A percentile compares a stretch with the other conserved stretches of the same genome.
Evolutionary conservation across 345 rosid species (phyloP).

Genomic region (Mallotus nudiflorus): DNA sequence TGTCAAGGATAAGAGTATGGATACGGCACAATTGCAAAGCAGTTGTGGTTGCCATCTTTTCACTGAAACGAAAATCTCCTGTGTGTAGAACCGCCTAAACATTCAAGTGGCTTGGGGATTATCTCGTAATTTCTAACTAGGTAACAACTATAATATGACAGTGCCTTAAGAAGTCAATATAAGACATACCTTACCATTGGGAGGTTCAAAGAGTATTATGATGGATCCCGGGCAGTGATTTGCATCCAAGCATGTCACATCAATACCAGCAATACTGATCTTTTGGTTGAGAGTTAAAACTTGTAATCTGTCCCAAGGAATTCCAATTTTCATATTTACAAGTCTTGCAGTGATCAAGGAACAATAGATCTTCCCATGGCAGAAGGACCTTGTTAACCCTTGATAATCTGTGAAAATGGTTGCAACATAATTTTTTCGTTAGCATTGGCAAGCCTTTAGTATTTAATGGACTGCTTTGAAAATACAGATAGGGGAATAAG

Average conservation of each 20-base stretch:
- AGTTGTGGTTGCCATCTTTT: conserved; percentile 51
- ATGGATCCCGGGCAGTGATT: conserved; percentile 95
- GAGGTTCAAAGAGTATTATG: conserved; percentile 82
- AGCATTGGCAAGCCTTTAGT: neutral
- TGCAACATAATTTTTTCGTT: neutral
- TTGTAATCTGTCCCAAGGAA: conserved; percentile 76
- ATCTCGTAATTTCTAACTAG: conserved; percentile 15
- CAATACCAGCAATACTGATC: conserved; percentile 57
- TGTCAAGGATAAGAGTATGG: conserved; percentile 88
- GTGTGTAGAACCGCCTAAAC: conserved; percentile 80
- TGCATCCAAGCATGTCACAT: conserved; percentile 87
- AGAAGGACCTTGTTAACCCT: conserved; percentile 83
- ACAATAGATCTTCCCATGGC: conserved; percentile 89
- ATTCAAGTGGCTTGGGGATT: neutral
- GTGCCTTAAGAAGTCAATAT: conserved; percentile 18
- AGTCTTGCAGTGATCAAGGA: conserved; percentile 82
- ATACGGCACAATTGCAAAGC: conserved; percentile 41
- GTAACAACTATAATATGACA: conserved; percentile 8
- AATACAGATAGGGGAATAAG: neutral
- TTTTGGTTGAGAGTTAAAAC: conserved; percentile 72
- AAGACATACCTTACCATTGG: conserved; percentile 80
- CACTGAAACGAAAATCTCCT: conserved; percentile 83
- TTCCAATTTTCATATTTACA: conserved; percentile 83
- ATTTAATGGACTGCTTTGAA: neutral
- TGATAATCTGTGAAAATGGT: conserved; percentile 72